These are phyloP conservation scores for Geotrichum candidum DNA, from an alignment of 1,139 yeast species.

Conservation along the genomic window DNA sequence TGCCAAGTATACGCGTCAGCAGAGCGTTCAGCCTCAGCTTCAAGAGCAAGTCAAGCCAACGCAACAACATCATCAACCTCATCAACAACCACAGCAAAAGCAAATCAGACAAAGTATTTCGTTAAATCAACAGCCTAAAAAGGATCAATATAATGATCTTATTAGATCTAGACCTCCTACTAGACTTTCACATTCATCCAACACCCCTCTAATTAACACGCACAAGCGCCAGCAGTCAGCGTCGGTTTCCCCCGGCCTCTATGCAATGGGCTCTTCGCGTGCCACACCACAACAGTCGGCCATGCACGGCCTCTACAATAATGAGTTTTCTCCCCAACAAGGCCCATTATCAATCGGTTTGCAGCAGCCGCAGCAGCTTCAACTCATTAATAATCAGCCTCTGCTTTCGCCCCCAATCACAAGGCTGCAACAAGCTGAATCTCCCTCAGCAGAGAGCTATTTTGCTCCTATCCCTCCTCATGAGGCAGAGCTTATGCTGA, in stretches of 20 bases:
- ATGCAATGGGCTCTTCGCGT: slow-evolving; percentile 8
- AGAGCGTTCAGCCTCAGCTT: slow-evolving; percentile 13
- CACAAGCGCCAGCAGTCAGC: slow-evolving; percentile 6
- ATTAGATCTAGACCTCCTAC: slow-evolving; percentile 1
- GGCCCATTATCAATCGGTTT: background rate
- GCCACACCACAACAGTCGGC: background rate
- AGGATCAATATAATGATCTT: slow-evolving; percentile 1
- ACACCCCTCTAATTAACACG: background rate
- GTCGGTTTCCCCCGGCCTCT: slow-evolving; percentile 9
- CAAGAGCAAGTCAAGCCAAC: slow-evolving; percentile 15
- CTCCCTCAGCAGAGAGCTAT: slow-evolving; percentile 13
- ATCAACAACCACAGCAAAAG: slow-evolving; percentile 12
- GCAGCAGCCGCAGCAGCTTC: slow-evolving; percentile 9
- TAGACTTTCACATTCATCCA: slow-evolving; percentile 3
- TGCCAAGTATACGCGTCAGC: slow-evolving; percentile 7
- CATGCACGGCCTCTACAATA: background rate
- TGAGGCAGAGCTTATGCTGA: slow-evolving; percentile 18
- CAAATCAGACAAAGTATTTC: slow-evolving; percentile 4
- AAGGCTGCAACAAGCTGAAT: slow-evolving; percentile 8
- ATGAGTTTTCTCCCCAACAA: slow-evolving; percentile 2
- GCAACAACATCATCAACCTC: slow-evolving; percentile 9
- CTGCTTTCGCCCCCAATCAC: slow-evolving; percentile 14
- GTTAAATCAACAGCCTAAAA: background rate
- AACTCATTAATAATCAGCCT: slow-evolving; percentile 10
- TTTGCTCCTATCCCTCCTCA: slow-evolving; percentile 17